These are phyloP conservation scores for Syzygium aromaticum DNA, from an alignment of 345 rosid genomes.

Conservation along the genomic window DNA sequence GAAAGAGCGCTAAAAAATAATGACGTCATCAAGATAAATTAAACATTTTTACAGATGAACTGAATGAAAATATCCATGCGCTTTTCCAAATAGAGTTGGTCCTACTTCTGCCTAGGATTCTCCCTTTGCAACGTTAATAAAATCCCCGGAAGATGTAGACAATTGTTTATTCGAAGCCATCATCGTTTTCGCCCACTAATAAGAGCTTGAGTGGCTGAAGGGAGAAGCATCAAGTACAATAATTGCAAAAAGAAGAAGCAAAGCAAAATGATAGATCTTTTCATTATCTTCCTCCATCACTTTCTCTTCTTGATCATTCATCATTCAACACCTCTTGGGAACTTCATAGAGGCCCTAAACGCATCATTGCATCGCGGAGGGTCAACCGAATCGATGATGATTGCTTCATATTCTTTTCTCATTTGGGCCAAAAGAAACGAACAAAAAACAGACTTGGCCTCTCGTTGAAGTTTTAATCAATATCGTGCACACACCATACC, in stretches of 20 bases:
- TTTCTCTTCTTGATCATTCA: not conserved
- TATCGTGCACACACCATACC: not conserved
- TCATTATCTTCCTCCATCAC: not conserved
- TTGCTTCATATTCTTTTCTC: not conserved
- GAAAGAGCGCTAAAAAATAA: not conserved
- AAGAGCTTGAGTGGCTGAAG: not conserved
- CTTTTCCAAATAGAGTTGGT: too few species aligned
- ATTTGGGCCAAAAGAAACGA: too few species aligned
- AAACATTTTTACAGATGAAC: not conserved
- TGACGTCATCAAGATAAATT: not conserved
- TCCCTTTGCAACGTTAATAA: not conserved
- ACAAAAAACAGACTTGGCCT: not conserved
- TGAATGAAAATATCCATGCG: not conserved
- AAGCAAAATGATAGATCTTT: not conserved
- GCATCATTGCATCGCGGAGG: not conserved
- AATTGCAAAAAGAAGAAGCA: not conserved
- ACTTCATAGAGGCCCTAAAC: not conserved
- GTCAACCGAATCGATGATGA: not conserved
- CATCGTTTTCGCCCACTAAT: not conserved
- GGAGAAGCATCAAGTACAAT: not conserved
- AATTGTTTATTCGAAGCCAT: not conserved
- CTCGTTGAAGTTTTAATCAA: not conserved
- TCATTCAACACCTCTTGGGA: not conserved
- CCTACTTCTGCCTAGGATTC: not conserved
- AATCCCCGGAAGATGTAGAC: not conserved